Evolutionary conservation across 176 grass and related monocot genomes (phyloP).

Genomic region (Poa annua): DNA sequence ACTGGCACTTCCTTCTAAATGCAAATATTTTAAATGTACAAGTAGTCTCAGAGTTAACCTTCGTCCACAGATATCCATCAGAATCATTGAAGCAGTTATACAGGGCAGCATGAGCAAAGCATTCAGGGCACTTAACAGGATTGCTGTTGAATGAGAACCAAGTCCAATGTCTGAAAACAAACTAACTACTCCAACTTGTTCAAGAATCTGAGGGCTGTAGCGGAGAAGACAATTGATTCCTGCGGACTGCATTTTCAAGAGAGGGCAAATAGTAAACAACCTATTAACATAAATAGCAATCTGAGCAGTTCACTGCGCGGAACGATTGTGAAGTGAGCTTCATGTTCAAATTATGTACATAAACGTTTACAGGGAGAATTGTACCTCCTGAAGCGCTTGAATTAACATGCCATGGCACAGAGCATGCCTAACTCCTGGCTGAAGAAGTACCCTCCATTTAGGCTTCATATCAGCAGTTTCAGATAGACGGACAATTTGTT

Average conservation of each 20-base stretch:
- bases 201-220: slow-evolving; percentile 81
- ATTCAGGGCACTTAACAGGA: slow-evolving; percentile 74
- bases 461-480: slow-evolving; percentile 63
- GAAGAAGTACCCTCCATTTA: slow-evolving; percentile 68
- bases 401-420: slow-evolving; percentile 74
- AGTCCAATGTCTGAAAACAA: slow-evolving; percentile 73
- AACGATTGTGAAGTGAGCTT: slow-evolving; percentile 19
- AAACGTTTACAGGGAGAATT: slow-evolving; percentile 11
- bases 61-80: slow-evolving; percentile 86
- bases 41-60: slow-evolving; percentile 50
- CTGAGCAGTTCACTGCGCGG: not conserved
- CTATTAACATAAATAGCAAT: slow-evolving; percentile 24
- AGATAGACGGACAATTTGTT: slow-evolving; percentile 61
- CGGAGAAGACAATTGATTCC: slow-evolving; percentile 83
- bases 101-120: slow-evolving; percentile 86
- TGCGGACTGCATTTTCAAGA: slow-evolving; percentile 64
- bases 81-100: slow-evolving; percentile 80
- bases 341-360: not conserved
- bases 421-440: slow-evolving; percentile 79
- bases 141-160: slow-evolving; percentile 63
- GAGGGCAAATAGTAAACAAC: slow-evolving; percentile 12
- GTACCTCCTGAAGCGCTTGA: slow-evolving; percentile 87
- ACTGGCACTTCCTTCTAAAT: slow-evolving; percentile 7
- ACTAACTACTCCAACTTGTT: slow-evolving; percentile 68
- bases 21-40: slow-evolving; percentile 15